A percentile compares a stretch with the other conserved stretches of the same genome.
Evolutionary conservation across 257 asterid genomes (phyloP).

Genomic region (Ilex aquifolium): DNA sequence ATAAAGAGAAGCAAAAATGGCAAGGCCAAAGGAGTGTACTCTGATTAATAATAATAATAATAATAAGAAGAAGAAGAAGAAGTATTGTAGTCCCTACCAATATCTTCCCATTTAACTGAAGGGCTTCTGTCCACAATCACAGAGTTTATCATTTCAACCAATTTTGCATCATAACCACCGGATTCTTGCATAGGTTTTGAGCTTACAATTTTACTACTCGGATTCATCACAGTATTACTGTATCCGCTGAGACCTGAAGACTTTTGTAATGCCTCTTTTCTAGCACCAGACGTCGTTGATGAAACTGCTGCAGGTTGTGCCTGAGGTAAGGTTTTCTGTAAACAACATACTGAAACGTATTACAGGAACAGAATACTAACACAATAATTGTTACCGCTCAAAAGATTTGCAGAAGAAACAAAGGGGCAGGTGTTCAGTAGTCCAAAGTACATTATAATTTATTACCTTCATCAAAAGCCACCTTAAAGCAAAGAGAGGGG

Average conservation of each 20-base stretch:
- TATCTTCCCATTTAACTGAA: constrained; percentile 98
- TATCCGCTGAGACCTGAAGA: constrained; percentile 28
- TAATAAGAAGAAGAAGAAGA: constrained; percentile 11
- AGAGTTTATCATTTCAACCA: constrained; percentile 89
- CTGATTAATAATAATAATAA: background rate
- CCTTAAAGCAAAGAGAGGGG: too few relatives aligned
- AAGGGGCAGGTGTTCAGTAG: background rate
- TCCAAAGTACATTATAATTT: background rate
- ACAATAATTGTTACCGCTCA: constrained; percentile 13
- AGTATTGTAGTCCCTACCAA: constrained; percentile 51
- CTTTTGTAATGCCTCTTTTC: constrained; percentile 45
- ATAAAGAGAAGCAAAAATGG: background rate
- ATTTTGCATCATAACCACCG: constrained; percentile 65
- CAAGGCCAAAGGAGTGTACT: background rate
- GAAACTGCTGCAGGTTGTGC: constrained; percentile 32
- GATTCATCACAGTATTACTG: constrained; percentile 32
- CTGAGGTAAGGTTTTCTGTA: constrained; percentile 49
- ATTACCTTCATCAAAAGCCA: too few relatives aligned
- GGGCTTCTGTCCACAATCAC: constrained; percentile 84
- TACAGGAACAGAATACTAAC: constrained; percentile 11
- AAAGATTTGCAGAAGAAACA: too few relatives aligned
- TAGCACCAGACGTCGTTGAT: constrained; percentile 37
- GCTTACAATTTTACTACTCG: constrained; percentile 25
- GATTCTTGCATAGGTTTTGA: constrained; percentile 42
- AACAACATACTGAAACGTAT: constrained; percentile 9